These are phyloP conservation scores for Cymodocea nodosa DNA, from an alignment of 116 monocot species.

Conservation along the genomic window DNA sequence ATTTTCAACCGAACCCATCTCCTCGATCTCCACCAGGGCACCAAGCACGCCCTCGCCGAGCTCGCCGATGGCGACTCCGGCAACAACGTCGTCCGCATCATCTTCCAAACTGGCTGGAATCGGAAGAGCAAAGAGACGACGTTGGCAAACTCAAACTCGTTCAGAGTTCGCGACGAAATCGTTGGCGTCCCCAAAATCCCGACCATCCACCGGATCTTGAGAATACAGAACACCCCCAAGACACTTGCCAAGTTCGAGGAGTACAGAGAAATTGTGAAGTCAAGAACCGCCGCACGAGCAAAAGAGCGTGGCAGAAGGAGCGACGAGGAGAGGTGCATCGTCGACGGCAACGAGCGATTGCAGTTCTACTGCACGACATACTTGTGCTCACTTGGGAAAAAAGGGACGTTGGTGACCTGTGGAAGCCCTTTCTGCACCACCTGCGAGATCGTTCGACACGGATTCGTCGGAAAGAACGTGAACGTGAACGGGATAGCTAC, in stretches of 20 bases:
- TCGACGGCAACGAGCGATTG: constrained; percentile 46
- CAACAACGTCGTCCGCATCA: constrained; percentile 45
- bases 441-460: constrained; percentile 58
- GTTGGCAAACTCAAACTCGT: not conserved
- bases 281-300: constrained; percentile 18
- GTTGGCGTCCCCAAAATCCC: not conserved
- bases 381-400: constrained; percentile 55
- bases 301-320: not conserved
- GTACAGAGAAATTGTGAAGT: constrained; percentile 34
- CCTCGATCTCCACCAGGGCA: constrained; percentile 40
- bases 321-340: constrained; percentile 18
- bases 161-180: not conserved
- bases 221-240: constrained; percentile 32
- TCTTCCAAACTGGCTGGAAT: constrained; percentile 34
- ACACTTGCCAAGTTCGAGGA: constrained; percentile 45
- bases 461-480: constrained; percentile 22
- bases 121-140: not conserved
- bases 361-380: constrained; percentile 70
- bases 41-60: constrained; percentile 40
- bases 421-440: constrained; percentile 29
- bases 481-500: constrained; percentile 22
- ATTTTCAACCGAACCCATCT: constrained; percentile 23
- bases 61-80: constrained; percentile 33
- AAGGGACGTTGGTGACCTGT: constrained; percentile 50
- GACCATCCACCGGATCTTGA: constrained; percentile 29